A percentile compares a stretch with the other conserved stretches of the same genome.
These are phyloP conservation scores for Podila minutissima DNA, from an alignment of 192 early-diverging fungal genomes.

Conservation along the genomic window DNA sequence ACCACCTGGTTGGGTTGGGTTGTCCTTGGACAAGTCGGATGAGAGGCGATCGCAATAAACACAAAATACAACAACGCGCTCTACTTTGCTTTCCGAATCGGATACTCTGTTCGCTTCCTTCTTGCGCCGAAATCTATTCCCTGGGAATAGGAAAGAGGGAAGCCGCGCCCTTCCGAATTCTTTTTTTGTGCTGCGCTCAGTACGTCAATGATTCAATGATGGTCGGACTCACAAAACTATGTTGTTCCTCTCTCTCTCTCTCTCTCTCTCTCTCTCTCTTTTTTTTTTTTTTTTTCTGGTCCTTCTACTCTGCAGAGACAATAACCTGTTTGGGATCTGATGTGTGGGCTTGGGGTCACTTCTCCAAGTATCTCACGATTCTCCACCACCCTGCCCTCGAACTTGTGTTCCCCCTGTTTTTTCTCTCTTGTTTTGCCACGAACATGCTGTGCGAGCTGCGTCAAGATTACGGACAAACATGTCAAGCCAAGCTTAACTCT, in stretches of 20 bases:
- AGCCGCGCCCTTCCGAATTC: background rate
- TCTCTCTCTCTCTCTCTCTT: too few relatives aligned
- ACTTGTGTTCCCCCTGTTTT: too few relatives aligned
- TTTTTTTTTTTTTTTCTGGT: too few relatives aligned
- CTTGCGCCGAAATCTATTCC: background rate
- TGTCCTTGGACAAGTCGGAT: too few relatives aligned
- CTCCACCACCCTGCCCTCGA: background rate
- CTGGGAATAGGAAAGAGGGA: background rate
- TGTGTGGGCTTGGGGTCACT: background rate
- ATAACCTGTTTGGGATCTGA: background rate
- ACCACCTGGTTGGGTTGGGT: too few relatives aligned
- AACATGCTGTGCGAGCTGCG: too few relatives aligned
- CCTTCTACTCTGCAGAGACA: background rate
- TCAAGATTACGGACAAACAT: too few relatives aligned
- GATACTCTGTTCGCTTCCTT: background rate
- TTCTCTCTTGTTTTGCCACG: too few relatives aligned
- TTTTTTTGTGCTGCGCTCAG: background rate
- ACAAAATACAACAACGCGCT: background rate
- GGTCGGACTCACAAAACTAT: too few relatives aligned
- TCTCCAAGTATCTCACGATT: constrained; percentile 1
- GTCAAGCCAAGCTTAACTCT: too few relatives aligned
- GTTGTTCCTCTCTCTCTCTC: too few relatives aligned
- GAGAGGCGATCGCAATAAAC: background rate
- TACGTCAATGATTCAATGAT: too few relatives aligned
- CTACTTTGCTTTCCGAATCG: background rate